Evolutionary conservation across 2,329 filamentous ascomycete genomes (phyloP).

Genomic region (Beauveria australis): DNA sequence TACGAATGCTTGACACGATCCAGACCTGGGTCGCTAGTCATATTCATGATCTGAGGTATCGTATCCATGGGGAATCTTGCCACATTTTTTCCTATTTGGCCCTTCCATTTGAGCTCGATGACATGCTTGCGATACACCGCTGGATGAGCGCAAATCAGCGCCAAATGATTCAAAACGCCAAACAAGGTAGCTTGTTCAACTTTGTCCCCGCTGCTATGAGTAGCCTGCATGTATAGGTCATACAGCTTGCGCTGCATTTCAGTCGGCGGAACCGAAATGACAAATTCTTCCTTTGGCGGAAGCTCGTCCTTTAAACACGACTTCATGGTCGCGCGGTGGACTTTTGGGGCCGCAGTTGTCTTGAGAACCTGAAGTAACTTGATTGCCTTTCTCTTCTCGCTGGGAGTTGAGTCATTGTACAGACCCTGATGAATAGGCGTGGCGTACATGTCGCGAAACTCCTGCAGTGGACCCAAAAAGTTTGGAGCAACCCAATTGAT

Average conservation of each 20-base stretch:
- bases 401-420: slow-evolving; percentile 50
- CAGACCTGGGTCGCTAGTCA: slow-evolving; percentile 31
- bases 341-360: slow-evolving; percentile 64
- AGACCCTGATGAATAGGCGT: slow-evolving; percentile 67
- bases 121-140: slow-evolving; percentile 33
- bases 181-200: slow-evolving; percentile 23
- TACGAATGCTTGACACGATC: slow-evolving; percentile 49
- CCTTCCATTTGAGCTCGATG: slow-evolving; percentile 11
- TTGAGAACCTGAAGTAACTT: slow-evolving; percentile 65
- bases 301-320: slow-evolving; percentile 57
- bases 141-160: slow-evolving; percentile 45
- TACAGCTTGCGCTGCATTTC: slow-evolving; percentile 58
- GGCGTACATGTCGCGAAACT: slow-evolving; percentile 65
- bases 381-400: slow-evolving; percentile 50
- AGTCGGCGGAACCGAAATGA: slow-evolving; percentile 66
- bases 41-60: slow-evolving; percentile 24
- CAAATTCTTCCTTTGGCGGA: slow-evolving; percentile 71
- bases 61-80: slow-evolving; percentile 19
- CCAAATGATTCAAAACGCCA: slow-evolving; percentile 30
- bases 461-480: slow-evolving; percentile 59
- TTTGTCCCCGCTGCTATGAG: not conserved
- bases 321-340: slow-evolving; percentile 63
- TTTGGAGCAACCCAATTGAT: slow-evolving; percentile 78
- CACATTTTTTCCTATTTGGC: slow-evolving; percentile 11
- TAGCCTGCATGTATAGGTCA: slow-evolving; percentile 30